Evolutionary conservation across 352 stramenopile genomes (phyloP), one percentile per base, ranked within the genome.

Genomic region (Phytophthora ramorum): DNA sequence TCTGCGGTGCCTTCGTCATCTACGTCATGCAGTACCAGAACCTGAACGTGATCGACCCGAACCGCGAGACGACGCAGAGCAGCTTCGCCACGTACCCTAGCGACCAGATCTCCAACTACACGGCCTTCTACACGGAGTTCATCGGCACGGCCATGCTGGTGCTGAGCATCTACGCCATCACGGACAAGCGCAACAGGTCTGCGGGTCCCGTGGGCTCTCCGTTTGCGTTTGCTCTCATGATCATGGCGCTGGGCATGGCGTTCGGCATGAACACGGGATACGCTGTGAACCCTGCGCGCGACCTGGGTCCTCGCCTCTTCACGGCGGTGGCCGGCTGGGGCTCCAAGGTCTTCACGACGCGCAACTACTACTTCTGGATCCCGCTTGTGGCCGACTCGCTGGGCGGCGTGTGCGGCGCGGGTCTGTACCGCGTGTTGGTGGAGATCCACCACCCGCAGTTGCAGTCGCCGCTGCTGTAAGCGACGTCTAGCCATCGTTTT

Each of bases 291-390:
- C 81, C 76, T 0, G 76, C 76, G 3, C 67, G 71, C 19, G 76
- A 85, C 64, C 65, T 85, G 10, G 73, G 66, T 32, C 71, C 71
- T 30, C 69, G 76, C 9, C 30, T 85, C 17, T 79, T 86, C 50
- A 69, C 74, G 41, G 59, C 19, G n/a, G n/a, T n/a, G n/a, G 77
- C 75, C 9, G 77, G 77, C 52, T 83, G 69, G 64, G 77, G 77
- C 17, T 65, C 60, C 16, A 71, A 76, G 50, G 71, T 79, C 7
- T 86, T 86, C 57, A 75, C 68, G 9, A 17, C 51, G n/a, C 58
- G 56, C 38, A 55, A 78, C 60, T 20, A 75, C 44, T 86, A 86
- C 74, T 86, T 82, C 64, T 86, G 73, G 77, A 69, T 86, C 47
- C 77, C 77, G 4, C 45, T 83, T 4, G 72, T 83, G 12, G 77